These are phyloP conservation scores for Stylosanthes scabra DNA, from an alignment of 331 rosid genomes.

Conservation along the genomic window DNA sequence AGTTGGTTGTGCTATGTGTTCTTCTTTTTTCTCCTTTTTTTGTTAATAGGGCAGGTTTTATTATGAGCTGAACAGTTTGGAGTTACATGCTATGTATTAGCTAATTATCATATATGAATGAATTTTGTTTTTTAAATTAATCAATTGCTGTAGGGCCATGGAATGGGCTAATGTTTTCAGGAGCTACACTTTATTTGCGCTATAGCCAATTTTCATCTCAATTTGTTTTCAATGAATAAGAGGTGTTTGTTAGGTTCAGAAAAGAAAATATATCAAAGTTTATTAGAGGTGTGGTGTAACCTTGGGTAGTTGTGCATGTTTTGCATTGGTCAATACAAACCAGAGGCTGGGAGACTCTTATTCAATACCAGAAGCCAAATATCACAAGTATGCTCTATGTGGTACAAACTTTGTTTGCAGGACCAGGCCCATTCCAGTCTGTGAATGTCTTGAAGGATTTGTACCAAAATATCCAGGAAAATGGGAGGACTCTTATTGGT, in stretches of 20 bases:
- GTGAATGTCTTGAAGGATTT: constrained; percentile 47
- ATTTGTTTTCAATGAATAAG: not conserved
- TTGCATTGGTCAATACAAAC: not conserved
- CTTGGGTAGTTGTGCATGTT: not conserved
- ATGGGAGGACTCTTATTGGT: constrained; percentile 2
- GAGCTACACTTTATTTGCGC: not conserved
- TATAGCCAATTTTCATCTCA: not conserved
- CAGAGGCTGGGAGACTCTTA: constrained; percentile 5
- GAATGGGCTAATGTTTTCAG: not conserved
- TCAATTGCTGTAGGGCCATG: not conserved
- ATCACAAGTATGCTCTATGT: constrained; percentile 43
- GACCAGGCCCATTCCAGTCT: not conserved
- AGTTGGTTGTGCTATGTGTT: no score
- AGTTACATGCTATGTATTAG: no score
- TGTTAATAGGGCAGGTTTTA: no score
- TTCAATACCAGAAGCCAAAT: constrained; percentile 20
- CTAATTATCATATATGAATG: no score
- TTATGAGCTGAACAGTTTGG: no score
- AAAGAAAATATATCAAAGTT: not conserved
- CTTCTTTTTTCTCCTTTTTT: no score
- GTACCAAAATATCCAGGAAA: constrained; percentile 20
- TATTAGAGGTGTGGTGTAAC: not conserved
- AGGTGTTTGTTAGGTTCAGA: not conserved
- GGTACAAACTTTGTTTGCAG: constrained; percentile 41
- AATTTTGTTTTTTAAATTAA: no score